phyloP scores from a whole-genome alignment of 148 eudicot genomes.

The Rhododendron williamsianum region DNA sequence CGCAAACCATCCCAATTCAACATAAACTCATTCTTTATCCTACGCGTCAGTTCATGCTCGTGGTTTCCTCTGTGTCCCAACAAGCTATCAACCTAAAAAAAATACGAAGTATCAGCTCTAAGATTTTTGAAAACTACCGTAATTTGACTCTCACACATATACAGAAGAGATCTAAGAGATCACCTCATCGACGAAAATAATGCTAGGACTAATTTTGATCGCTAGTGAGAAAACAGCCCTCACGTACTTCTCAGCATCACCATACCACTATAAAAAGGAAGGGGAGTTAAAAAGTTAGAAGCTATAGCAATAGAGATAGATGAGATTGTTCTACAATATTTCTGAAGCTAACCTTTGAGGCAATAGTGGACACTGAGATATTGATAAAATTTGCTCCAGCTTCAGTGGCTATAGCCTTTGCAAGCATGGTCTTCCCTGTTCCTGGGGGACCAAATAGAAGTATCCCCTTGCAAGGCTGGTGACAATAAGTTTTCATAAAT shows the following conservation, averaged over 20 bases:
- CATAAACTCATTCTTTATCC: slow-evolving; percentile 87
- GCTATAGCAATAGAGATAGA: background rate
- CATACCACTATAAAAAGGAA: slow-evolving; percentile 61
- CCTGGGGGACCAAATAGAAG: slow-evolving; percentile 95
- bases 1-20: slow-evolving; percentile 84
- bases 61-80: slow-evolving; percentile 75
- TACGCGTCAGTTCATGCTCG: slow-evolving; percentile 85
- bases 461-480: slow-evolving; percentile 97
- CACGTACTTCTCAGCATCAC: slow-evolving; percentile 95
- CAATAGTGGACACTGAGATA: slow-evolving; percentile 89
- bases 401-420: slow-evolving; percentile 95
- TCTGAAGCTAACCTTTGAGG: slow-evolving; percentile 54
- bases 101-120: background rate
- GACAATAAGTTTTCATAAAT: slow-evolving; percentile 2
- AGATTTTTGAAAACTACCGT: background rate
- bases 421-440: slow-evolving; percentile 99
- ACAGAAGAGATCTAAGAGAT: background rate
- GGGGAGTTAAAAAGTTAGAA: background rate
- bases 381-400: slow-evolving; percentile 98
- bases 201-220: slow-evolving; percentile 90
- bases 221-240: slow-evolving; percentile 93
- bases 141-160: background rate
- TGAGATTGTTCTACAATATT: background rate
- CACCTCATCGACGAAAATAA: slow-evolving; percentile 95
- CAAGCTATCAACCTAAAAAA: slow-evolving; percentile 69